phyloP scores from a whole-genome alignment of 352 stramenopile genomes.

The Phytophthora chlamydospora region DNA sequence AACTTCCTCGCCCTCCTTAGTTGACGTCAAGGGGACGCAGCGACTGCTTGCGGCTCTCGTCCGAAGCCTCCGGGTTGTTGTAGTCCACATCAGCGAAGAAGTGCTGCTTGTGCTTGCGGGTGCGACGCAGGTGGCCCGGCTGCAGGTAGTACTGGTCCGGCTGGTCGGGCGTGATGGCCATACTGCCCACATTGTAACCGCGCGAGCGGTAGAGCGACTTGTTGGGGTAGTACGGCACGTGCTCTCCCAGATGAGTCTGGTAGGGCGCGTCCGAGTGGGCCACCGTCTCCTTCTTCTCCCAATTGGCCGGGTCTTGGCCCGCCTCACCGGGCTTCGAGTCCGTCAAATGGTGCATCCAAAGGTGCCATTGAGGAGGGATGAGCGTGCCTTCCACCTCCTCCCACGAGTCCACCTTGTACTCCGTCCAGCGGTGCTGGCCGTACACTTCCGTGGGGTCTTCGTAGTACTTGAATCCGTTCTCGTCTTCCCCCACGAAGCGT shows the following conservation, averaged over 20 bases:
- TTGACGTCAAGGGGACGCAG: conserved; percentile 70
- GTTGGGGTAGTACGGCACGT: conserved; percentile 78
- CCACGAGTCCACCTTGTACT: conserved; percentile 81
- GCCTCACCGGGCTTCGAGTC: conserved; percentile 66
- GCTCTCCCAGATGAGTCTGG: conserved; percentile 64
- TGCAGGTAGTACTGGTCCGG: conserved; percentile 88
- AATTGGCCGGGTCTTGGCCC: conserved; percentile 74
- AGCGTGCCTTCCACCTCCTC: conserved; percentile 82
- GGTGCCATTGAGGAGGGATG: conserved; percentile 83
- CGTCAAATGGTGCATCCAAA: conserved; percentile 87
- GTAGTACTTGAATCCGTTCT: conserved; percentile 90
- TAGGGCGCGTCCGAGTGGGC: conserved; percentile 71
- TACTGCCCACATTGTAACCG: conserved; percentile 81
- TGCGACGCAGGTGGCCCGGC: conserved; percentile 71
- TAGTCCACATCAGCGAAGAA: conserved; percentile 84
- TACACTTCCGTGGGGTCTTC: conserved; percentile 81
- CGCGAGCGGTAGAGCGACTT: conserved; percentile 79
- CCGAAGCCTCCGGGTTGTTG: conserved; percentile 71
- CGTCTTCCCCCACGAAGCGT: conserved; percentile 76
- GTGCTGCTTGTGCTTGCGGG: conserved; percentile 62
- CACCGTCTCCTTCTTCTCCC: conserved; percentile 65
- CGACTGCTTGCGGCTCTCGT: conserved; percentile 46
- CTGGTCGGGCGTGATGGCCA: conserved; percentile 62
- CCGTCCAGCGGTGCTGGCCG: conserved; percentile 83
- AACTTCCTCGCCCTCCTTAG: conserved; percentile 33